Evolutionary conservation across 2,329 filamentous ascomycete species (phyloP).

Genomic region (Mycosphaerelloides madeirae): DNA sequence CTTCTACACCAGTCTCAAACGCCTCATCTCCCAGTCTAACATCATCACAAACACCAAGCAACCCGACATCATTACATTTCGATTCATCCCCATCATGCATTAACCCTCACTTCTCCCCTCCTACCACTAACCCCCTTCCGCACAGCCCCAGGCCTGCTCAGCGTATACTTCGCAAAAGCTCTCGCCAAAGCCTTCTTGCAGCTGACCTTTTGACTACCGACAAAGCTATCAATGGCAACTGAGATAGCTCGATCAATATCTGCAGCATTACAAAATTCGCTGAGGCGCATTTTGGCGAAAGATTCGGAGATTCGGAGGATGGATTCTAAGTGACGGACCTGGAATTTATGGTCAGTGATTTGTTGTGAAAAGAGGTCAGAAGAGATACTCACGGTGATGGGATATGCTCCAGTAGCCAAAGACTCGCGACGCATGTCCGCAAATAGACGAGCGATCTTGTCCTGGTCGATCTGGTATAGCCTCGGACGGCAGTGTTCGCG

Average conservation of each 20-base stretch:
- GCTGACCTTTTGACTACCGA: slow-evolving; percentile 93
- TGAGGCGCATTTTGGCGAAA: slow-evolving; percentile 97
- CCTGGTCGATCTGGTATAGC: slow-evolving; percentile 94
- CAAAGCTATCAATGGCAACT: slow-evolving; percentile 93
- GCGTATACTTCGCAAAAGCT: slow-evolving; percentile 88
- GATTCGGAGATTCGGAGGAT: slow-evolving; percentile 93
- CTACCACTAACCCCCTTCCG: slow-evolving; percentile 10
- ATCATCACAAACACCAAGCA: not conserved
- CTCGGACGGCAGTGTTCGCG: slow-evolving; percentile 85
- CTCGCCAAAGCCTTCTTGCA: slow-evolving; percentile 93
- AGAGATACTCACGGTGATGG: slow-evolving; percentile 74
- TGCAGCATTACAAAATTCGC: slow-evolving; percentile 81
- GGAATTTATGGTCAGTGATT: slow-evolving; percentile 7
- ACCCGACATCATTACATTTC: not conserved
- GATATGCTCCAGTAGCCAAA: slow-evolving; percentile 89
- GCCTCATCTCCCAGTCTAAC: too few species aligned
- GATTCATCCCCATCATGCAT: slow-evolving; percentile 15
- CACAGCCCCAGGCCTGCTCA: slow-evolving; percentile 43
- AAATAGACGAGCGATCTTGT: slow-evolving; percentile 91
- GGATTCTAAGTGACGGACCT: slow-evolving; percentile 96
- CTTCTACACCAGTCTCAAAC: too few species aligned
- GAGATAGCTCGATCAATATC: slow-evolving; percentile 97
- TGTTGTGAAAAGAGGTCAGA: not conserved
- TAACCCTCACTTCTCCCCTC: slow-evolving; percentile 18
- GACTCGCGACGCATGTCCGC: slow-evolving; percentile 94